Evolutionary conservation across 2,329 filamentous ascomycete genomes (phyloP), one percentile per base, ranked within the genome.

Genomic region (Lecanicillium sp.): DNA sequence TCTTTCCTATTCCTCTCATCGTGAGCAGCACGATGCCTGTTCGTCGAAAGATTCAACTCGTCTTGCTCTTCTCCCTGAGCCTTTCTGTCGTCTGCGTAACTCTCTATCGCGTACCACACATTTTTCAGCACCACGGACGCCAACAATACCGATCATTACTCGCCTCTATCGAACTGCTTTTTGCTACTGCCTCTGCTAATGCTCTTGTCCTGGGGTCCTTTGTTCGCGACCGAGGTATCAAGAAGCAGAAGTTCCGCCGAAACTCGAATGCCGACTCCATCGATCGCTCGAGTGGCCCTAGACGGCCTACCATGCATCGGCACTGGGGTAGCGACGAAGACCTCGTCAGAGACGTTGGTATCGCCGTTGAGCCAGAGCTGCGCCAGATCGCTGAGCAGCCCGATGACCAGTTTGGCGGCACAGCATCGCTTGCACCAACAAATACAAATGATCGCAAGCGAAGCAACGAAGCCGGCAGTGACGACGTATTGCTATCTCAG

Each of bases 301-400:
- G 59, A 44, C 65, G 70, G 45, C 71, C 65, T 46, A 68, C 71
- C 9, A 45, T 81, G 32, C 63, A 80, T 43, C 74, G 76, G 35
- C 77, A 85, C 40, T 90, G 85, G 80, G 88, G 86, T 31, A 95
- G 87, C 49, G 90, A 96, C 51, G 88, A 94, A 53, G 87, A 96
- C 55, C 73, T 96, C 1, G 87, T 94, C 4, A 71, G 83, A 36
- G 85, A 81, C 43, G 53, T 95, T 4, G 89, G 90, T 7, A 76
- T 90, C 29, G 75, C 83, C 11, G 71, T 78, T 4, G 66, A 73
- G 29, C 68, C 67, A 1, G 66, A 72, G 39, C 54, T 80, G 14
- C 67, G 71, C 22, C 61, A 66, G 9, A 48, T 48, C 3, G 45
- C 46, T 3, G 50, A 51, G 12, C 38, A 44, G 15, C 55, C 17